phyloP scores from a whole-genome alignment of 108 stramenopile genomes.

The Mayamaea pseudoterrestris region DNA sequence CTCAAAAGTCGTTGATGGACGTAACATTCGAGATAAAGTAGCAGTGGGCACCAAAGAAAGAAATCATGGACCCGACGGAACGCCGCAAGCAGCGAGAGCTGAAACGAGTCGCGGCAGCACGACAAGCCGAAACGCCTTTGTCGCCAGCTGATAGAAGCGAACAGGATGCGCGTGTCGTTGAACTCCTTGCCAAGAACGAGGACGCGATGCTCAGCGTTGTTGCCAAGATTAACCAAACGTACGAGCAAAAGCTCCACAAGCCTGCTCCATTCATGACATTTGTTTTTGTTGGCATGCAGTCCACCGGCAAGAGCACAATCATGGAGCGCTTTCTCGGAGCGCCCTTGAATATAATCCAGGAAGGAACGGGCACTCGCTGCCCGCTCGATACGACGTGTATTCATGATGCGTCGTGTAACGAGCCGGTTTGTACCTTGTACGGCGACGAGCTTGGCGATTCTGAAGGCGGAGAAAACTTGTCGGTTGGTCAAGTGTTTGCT shows the following conservation, averaged over 20 bases:
- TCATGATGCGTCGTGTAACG: constrained; percentile 25
- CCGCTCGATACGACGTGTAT: constrained; percentile 69
- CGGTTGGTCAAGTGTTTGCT: constrained; percentile 48
- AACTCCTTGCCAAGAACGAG: constrained; percentile 39
- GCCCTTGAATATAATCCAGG: constrained; percentile 61
- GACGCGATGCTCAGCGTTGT: constrained; percentile 50
- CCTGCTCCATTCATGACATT: constrained; percentile 64
- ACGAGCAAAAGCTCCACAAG: constrained; percentile 39
- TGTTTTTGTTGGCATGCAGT: constrained; percentile 73
- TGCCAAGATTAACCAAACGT: constrained; percentile 56
- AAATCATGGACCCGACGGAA: too few relatives aligned
- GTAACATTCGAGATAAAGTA: too few relatives aligned
- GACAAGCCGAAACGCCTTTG: too few relatives aligned
- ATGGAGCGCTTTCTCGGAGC: constrained; percentile 68
- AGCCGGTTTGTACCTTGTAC: constrained; percentile 40
- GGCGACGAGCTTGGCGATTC: constrained; percentile 38
- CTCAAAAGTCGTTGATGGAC: too few relatives aligned
- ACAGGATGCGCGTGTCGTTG: too few relatives aligned
- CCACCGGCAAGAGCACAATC: constrained; percentile 56
- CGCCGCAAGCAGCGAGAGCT: too few relatives aligned
- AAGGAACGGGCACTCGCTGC: constrained; percentile 69
- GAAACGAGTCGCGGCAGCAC: too few relatives aligned
- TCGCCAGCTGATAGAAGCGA: too few relatives aligned
- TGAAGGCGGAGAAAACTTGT: constrained; percentile 18
- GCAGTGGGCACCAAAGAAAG: too few relatives aligned